A percentile compares a stretch with the other conserved stretches of the same genome.
phyloP scores from a whole-genome alignment of 345 rosid species.

The Euphorbia peplus region DNA sequence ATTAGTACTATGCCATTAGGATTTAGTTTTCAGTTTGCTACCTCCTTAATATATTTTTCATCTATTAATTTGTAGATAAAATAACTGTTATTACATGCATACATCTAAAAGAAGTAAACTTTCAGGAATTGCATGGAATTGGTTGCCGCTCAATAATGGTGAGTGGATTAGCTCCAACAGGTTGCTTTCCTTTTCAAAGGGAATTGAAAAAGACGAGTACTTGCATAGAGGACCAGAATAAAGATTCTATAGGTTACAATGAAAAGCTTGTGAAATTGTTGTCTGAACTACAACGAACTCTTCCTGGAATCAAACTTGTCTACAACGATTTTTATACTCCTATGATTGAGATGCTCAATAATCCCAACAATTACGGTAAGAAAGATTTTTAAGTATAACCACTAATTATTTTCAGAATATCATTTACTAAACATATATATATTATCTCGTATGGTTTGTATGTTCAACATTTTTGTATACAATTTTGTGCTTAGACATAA shows the following conservation, averaged over 20 bases:
- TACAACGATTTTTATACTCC: neutral
- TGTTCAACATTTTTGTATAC: too few species aligned
- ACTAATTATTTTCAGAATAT: too few species aligned
- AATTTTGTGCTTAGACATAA: too few species aligned
- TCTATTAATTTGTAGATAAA: too few species aligned
- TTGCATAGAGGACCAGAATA: conserved; percentile 1
- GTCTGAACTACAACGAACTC: neutral
- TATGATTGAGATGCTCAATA: conserved; percentile 1
- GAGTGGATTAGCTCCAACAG: neutral
- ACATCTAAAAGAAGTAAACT: too few species aligned
- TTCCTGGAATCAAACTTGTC: conserved; percentile 1
- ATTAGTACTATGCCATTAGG: too few species aligned
- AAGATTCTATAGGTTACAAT: neutral
- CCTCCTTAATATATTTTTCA: too few species aligned
- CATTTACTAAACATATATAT: too few species aligned
- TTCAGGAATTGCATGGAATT: conserved; percentile 1
- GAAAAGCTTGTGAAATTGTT: neutral
- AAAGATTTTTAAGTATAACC: too few species aligned
- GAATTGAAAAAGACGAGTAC: neutral
- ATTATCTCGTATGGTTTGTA: too few species aligned
- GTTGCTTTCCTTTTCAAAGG: conserved; percentile 5
- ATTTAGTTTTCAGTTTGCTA: too few species aligned
- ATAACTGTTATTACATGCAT: too few species aligned
- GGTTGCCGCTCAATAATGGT: conserved; percentile 9
- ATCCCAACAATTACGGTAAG: conserved; percentile 10